phyloP scores from a whole-genome alignment of 495 filamentous ascomycete species.

The Hapsidospora chrysogenum region DNA sequence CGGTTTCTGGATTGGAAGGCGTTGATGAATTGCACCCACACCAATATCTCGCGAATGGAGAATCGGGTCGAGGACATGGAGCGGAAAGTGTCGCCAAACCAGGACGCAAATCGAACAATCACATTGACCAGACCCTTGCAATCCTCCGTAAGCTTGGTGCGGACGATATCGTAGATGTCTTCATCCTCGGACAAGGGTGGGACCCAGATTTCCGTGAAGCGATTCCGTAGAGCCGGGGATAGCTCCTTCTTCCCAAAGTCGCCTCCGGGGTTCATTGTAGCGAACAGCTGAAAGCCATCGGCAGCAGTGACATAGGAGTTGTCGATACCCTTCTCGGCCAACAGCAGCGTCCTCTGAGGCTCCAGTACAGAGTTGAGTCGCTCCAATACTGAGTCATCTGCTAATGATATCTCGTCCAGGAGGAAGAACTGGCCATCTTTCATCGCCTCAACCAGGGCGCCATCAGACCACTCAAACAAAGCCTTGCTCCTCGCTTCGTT shows the following conservation, averaged over 20 bases:
- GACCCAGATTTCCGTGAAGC: conserved; percentile 98
- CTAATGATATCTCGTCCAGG: conserved; percentile 93
- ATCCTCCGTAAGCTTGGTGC: conserved; percentile 42
- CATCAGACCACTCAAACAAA: conserved; percentile 93
- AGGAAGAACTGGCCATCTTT: conserved; percentile 77
- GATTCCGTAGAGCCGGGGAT: conserved; percentile 84
- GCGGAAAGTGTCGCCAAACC: conserved; percentile 73
- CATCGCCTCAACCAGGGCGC: conserved; percentile 91
- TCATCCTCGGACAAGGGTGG: conserved; percentile 63
- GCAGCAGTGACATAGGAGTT: conserved; percentile 61
- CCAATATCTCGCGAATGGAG: conserved; percentile 77
- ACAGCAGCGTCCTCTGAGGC: conserved; percentile 62
- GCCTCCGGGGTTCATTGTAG: conserved; percentile 98
- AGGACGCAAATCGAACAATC: conserved; percentile 77
- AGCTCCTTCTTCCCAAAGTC: conserved; percentile 97
- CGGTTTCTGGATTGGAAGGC: conserved; percentile 26
- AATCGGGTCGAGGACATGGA: conserved; percentile 53
- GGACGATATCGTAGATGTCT: conserved; percentile 76
- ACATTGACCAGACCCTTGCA: conserved; percentile 34
- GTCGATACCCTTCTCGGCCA: conserved; percentile 82
- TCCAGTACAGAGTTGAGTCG: conserved; percentile 96
- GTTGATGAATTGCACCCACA: conserved; percentile 92
- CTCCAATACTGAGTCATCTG: conserved; percentile 94
- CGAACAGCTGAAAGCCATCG: conserved; percentile 86
- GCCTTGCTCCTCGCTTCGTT: conserved; percentile 51